Conservation (phyloP, 768 basidiomycete species). For the Sutorius australiensis region DNA sequence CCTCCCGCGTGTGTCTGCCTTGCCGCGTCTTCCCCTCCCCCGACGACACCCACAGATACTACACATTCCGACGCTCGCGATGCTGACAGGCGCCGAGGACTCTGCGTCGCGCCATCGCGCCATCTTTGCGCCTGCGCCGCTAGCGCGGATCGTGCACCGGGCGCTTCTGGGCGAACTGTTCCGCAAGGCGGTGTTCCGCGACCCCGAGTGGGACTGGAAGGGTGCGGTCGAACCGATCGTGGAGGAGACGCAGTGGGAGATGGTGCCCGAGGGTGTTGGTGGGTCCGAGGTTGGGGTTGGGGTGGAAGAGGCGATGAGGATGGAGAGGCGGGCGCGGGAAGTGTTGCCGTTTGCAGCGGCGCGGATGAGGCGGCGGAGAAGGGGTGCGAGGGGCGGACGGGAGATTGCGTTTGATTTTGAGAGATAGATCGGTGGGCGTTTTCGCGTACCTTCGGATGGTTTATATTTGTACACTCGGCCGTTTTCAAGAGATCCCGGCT, state of each 20-base stretch:
- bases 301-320: background rate
- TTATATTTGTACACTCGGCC: background rate
- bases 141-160: constrained; percentile 21
- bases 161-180: constrained; percentile 19
- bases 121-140: constrained; percentile 19
- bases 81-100: constrained; percentile 14
- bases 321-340: background rate
- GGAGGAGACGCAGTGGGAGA: constrained; percentile 13
- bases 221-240: constrained; percentile 12
- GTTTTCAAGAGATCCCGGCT: too few relatives aligned
- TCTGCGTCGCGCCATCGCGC: background rate
- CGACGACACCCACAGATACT: constrained; percentile 1
- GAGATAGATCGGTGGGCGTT: background rate
- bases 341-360: constrained; percentile 22
- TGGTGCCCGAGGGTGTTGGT: constrained; percentile 13
- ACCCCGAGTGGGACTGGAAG: constrained; percentile 26
- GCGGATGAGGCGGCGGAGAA: constrained; percentile 22
- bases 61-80: constrained; percentile 12
- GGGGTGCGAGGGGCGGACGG: constrained; percentile 17
- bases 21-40: background rate
- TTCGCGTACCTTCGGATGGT: too few relatives aligned
- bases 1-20: background rate
- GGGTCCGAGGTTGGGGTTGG: too few relatives aligned
- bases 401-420: constrained; percentile 15
- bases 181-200: constrained; percentile 17